Conservation (phyloP, 148 eudicot genomes). For the Beta vulgaris region DNA sequence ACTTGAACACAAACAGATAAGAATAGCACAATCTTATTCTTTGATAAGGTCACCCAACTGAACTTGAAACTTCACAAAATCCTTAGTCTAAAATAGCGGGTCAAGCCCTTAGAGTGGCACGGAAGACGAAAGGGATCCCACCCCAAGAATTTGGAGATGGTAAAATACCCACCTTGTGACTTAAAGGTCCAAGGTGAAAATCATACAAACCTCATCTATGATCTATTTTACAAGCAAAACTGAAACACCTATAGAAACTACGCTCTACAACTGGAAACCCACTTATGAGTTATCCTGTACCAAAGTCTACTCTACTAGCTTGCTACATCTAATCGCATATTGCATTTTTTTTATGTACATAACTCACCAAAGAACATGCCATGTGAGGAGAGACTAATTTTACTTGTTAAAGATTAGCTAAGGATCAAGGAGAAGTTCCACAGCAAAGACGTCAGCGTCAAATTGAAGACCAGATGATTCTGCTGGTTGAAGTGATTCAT, state of each 20-base stretch:
- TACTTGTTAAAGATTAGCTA: slow-evolving; percentile 4
- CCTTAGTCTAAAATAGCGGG: too few relatives aligned
- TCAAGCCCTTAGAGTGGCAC: too few relatives aligned
- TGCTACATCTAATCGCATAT: background rate
- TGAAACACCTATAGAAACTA: background rate
- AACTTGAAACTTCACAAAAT: too few relatives aligned
- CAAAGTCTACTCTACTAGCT: slow-evolving; percentile 3
- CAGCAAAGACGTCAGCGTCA: slow-evolving; percentile 72
- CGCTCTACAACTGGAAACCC: background rate
- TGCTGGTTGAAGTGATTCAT: slow-evolving; percentile 59
- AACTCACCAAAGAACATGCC: background rate
- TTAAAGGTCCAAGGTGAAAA: too few relatives aligned
- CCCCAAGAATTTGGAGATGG: too few relatives aligned
- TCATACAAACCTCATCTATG: background rate
- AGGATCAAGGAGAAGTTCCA: slow-evolving; percentile 43
- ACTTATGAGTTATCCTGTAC: slow-evolving; percentile 1
- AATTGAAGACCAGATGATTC: slow-evolving; percentile 64
- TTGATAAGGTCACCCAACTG: too few relatives aligned
- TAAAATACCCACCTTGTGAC: too few relatives aligned
- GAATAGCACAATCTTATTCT: too few relatives aligned
- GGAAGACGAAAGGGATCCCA: too few relatives aligned
- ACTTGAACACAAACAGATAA: background rate
- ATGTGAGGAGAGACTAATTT: background rate
- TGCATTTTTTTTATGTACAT: slow-evolving; percentile 6
- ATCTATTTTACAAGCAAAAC: background rate